Base-by-base conservation (phyloP, 2,329 filamentous ascomycete genomes). In the Tolypocladium capitatum region DNA sequence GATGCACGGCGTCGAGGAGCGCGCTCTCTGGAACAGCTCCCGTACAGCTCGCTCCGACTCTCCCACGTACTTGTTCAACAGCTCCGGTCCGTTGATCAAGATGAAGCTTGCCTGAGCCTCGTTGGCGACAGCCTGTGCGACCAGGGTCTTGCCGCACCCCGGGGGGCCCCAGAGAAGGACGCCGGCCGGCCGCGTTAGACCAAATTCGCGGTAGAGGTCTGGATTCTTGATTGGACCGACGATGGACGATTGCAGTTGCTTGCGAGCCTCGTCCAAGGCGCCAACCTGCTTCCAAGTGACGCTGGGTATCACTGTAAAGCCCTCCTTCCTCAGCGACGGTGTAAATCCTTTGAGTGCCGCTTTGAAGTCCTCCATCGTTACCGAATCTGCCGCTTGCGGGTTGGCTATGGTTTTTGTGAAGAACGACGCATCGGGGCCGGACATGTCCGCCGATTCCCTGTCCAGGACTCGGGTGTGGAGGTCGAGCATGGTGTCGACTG, bases 101-200 rank as follows among this genome's bases (percentile, higher is more conserved):
- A 98, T 98, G 71, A 98, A 98, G 66, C 95, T 97, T 43, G 92
- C 92, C 63, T 91, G 88, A 8, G 86, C 90, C 63, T 95, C 89
- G 63, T 94, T 94, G 48, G 92, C 92, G 5, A 96, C 89, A 4
- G 92, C 92, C 68, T 97, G 96, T 18, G 92, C 92, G 2, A 98
- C 80, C 2, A 98, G 76, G 0, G 92, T 98, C 65, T 98, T 98
- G 57, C 92, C 92, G 64, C 92, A 98, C 7, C 92, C 92, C 0
- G 92, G 92, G 1, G 92, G 92, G 0, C 92, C 92, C 88, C 91
- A 98, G 47, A 98, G 85, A 1, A 98, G 75, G 3, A 96, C 88
- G 16, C 92, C 92, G 0, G 87, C 85, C 1, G 88, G 85, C 0
- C 85, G 81, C 21, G 80, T 81, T 55, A 95, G 85, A 59, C 90